Base-by-base conservation (phyloP, 2,329 filamentous ascomycete genomes). In the Beauveria bassiana region DNA sequence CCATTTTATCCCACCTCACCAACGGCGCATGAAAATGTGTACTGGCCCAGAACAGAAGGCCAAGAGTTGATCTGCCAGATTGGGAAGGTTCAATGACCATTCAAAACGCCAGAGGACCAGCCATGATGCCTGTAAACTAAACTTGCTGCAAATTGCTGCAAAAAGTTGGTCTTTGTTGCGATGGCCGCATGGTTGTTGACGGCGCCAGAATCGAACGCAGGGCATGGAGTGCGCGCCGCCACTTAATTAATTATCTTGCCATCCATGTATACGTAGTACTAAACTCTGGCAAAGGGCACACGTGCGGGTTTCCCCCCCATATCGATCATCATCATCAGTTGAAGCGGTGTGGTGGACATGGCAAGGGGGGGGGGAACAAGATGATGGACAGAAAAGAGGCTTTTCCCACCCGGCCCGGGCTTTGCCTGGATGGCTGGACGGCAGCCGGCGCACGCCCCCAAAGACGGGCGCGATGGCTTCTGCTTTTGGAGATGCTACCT, bases 401-500 rank as follows among this genome's bases (percentile, higher is more conserved):
- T 57, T 28, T 56, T 28, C 40, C 28, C 24, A 34, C 38, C 55
- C 46, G 45, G 28, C 8, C 45, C 55, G 55, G 43, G 18, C 55
- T 58, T 38, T 50, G 26, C 31, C 31, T n/a, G 43, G 10, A 34
- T 22, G 10, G 31, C 31, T 26, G 43, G 31, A 34, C 31, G 31
- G 18, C 26, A 28, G 42, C 42, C 22, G 54, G 24, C 22, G 24
- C 40, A 52, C 58, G 20, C 40, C 49, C 58, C 58, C 49, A 46
- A 38, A 38, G 42, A 31, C 24, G 40, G 42, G 24, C 46, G 20
- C 43, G 56, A 51, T 34, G 43, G 31, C 24, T 52, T 50, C 46
- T 59, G 46, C 46, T 59, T 59, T 34, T 59, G 57, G 57, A 59
- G 52, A 45, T 59, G 57, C 24, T 51, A 52, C 57, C 34, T 59